Base-by-base conservation (phyloP, 306 rosid genomes). In the Cicer arietinum region DNA sequence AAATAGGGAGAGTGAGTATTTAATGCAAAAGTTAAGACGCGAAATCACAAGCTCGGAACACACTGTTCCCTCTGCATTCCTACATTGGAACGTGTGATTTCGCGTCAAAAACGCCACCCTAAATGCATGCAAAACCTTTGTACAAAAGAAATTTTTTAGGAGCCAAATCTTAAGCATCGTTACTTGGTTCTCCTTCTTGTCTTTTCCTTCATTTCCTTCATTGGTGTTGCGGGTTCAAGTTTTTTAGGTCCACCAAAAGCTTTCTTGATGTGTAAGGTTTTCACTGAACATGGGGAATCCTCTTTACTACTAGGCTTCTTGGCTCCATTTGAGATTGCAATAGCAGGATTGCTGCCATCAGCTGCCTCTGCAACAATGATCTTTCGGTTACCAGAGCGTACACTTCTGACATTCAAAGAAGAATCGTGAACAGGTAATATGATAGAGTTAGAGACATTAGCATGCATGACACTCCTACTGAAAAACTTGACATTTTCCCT, bases 121-220 rank as follows among this genome's bases (percentile, higher is more conserved):
- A 7, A 48, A 48, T 48, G 56, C 56, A 51, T 51, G 20, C 9
- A 71, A 56, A 77, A 48, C 0, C 17, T 74, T 43, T 79, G 81
- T 77, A 81, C 86, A 83, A 57, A 46, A 39, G 12, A 13, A 22
- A 37, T 7, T 42, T 43, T 45, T 51, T 30, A 14, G 18, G 50
- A 18, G 43, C 16, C 13, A 37, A 66, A 10, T 45, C 54, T 5
- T 11, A 6, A 1, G 12, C 56, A 67, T 40, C 53, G 57, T 77
- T 60, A 81, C 83, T 70, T 85, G 22, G 70, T 56, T 37, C 87
- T 79, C 71, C 85, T 80, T 76, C 87, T 77, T 80, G 81, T 90
- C 85, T 88, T 90, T 71, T 85, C 96, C 78, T 81, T 90, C 10
- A 25, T 90, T 70, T 85, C 96, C 79, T 79, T 90, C 14, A 39